Evolutionary conservation across 257 asterid genomes (phyloP).

Genomic region (Solanum chilense): DNA sequence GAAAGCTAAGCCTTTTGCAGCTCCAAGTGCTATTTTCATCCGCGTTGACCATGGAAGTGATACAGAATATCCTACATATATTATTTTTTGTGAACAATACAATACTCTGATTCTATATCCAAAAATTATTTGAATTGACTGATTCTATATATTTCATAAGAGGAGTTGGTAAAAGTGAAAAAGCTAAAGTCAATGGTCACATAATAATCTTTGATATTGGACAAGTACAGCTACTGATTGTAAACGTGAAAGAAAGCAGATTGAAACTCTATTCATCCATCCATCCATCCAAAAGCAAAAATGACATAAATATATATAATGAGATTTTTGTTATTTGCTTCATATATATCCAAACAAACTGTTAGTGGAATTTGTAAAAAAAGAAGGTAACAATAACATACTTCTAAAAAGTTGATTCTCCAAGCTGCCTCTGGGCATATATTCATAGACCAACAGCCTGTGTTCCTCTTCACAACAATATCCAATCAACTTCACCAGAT

Average conservation of each 20-base stretch:
- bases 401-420: slow-evolving; percentile 94
- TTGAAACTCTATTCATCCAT: background rate
- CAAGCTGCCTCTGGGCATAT: slow-evolving; percentile 94
- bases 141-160: background rate
- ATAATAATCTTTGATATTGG: background rate
- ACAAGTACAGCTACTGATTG: background rate
- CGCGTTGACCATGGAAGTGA: slow-evolving; percentile 13
- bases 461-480: slow-evolving; percentile 93
- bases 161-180: background rate
- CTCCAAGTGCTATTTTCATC: slow-evolving; percentile 13
- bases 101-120: too few relatives aligned
- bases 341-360: too few relatives aligned
- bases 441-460: slow-evolving; percentile 76
- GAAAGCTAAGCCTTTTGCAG: slow-evolving; percentile 14
- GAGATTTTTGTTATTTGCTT: too few relatives aligned
- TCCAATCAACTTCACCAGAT: slow-evolving; percentile 90
- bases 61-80: background rate
- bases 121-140: background rate
- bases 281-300: background rate
- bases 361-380: background rate
- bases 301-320: too few relatives aligned
- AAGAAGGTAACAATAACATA: slow-evolving; percentile 14
- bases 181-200: background rate
- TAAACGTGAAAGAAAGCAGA: background rate
- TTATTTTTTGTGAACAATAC: background rate